These are phyloP conservation scores for Rhododendron kiyosumense DNA, from an alignment of 148 eudicot genomes.

Conservation along the genomic window DNA sequence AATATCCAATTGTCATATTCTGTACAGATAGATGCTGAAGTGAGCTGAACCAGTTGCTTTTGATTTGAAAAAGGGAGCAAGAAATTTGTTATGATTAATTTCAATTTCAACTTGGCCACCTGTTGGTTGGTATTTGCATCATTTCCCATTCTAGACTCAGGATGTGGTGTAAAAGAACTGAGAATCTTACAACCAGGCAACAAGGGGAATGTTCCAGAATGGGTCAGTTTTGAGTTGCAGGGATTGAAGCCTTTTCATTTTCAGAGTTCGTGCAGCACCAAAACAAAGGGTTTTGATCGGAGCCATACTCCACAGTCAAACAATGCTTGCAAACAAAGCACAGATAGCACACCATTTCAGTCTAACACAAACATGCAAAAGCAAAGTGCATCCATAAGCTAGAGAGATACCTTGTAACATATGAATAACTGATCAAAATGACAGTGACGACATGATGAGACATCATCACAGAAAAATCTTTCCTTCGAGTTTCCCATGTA, in stretches of 20 bases:
- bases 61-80: background rate
- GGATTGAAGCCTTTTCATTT: background rate
- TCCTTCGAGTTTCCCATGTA: conserved; percentile 93
- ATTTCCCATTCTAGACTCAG: background rate
- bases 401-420: conserved; percentile 56
- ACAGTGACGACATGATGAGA: conserved; percentile 94
- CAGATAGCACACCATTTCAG: background rate
- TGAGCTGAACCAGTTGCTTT: background rate
- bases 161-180: background rate
- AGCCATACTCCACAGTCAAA: background rate
- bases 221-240: background rate
- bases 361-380: background rate
- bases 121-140: background rate
- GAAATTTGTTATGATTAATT: background rate
- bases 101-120: background rate
- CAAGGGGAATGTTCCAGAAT: background rate
- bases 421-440: conserved; percentile 68
- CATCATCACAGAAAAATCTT: conserved; percentile 97
- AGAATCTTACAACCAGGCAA: background rate
- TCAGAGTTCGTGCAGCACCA: background rate
- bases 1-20: background rate
- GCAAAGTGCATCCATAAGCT: background rate
- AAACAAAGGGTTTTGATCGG: background rate
- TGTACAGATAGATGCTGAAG: background rate
- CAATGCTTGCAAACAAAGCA: background rate